These are phyloP conservation scores for Erodium maritimum DNA, from an alignment of 345 rosid species.

Conservation along the genomic window DNA sequence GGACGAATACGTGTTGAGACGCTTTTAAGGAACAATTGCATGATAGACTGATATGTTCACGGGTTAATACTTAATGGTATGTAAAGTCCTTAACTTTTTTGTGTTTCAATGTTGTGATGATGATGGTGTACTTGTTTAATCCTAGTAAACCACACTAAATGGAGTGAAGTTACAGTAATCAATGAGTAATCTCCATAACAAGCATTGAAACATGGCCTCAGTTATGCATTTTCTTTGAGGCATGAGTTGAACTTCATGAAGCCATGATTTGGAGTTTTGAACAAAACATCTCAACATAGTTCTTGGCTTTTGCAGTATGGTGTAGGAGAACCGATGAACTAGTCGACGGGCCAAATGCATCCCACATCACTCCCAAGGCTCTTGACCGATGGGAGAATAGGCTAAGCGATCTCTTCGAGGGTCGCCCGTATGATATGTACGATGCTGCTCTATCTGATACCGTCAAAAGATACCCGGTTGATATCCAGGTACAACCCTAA, in stretches of 20 bases:
- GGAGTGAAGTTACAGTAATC: no score
- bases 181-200: no score
- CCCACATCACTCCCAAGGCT: slow-evolving; percentile 40
- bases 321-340: slow-evolving; percentile 52
- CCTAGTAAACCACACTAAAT: not conserved
- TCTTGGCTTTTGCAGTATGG: slow-evolving; percentile 27
- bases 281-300: not conserved
- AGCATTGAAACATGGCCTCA: no score
- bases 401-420: slow-evolving; percentile 31
- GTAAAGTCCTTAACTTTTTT: no score
- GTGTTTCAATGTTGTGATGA: not conserved
- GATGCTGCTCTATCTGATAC: slow-evolving; percentile 43
- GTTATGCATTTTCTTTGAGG: not conserved
- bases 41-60: not conserved
- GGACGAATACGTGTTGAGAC: no score
- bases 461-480: slow-evolving; percentile 33
- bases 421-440: slow-evolving; percentile 32
- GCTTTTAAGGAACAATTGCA: no score
- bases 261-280: not conserved
- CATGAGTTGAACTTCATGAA: not conserved
- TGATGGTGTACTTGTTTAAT: not conserved
- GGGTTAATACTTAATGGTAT: not conserved
- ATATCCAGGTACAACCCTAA: slow-evolving; percentile 28
- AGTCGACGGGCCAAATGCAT: slow-evolving; percentile 42
- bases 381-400: slow-evolving; percentile 40